Evolutionary conservation across 805 yeast species (phyloP), one percentile per base, ranked within the genome.

Genomic region (Wickerhamiella dianesei): DNA sequence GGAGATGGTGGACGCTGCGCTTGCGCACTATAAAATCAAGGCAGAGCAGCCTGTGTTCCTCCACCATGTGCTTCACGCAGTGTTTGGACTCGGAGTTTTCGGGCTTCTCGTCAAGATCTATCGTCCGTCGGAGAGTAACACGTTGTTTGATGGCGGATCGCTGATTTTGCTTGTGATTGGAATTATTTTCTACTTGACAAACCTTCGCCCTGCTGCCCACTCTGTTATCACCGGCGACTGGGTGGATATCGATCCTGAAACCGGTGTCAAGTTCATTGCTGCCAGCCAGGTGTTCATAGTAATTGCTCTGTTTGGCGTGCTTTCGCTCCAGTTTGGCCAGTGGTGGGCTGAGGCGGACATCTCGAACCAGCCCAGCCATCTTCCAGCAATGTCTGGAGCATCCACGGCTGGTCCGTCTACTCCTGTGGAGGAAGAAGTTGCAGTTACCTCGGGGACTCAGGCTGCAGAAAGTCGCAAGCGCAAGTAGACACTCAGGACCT

Each of bases 231-330:
- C 73, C 48, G 88, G 87, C 40, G 70, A 77, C 50, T 89, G 97
- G 97, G 97, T 96, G 54, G 97, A 89, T 44, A 95, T 92, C 44
- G 84, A 83, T 58, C 77, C 75, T 61, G 71, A 72, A 50, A 84
- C 94, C 19, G 97, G 97, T 25, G 66, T 89, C 58, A 85, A 84
- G 53, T 95, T 92, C 37, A 76, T 92, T 59, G 96, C 92, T 37
- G 96, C 97, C 3, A 79, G 92, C 22, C 80, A 81, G 64, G 73
- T 81, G 36, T 80, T 89, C 71, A 71, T 84, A 54, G 76, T 82
- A 6, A 62, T 85, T 46, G 70, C 82, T 16, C 68, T 88, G 45
- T 60, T 76, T 19, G 96, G 96, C 53, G 82, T 87, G n/a, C 65
- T 87, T 40, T 71, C 83, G 8, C 73, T 92, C 55, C 97, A 92